A percentile compares a stretch with the other conserved stretches of the same genome.
Evolutionary conservation across 2,329 filamentous ascomycete species (phyloP).

Genomic region (Mycosphaerella sp.): DNA sequence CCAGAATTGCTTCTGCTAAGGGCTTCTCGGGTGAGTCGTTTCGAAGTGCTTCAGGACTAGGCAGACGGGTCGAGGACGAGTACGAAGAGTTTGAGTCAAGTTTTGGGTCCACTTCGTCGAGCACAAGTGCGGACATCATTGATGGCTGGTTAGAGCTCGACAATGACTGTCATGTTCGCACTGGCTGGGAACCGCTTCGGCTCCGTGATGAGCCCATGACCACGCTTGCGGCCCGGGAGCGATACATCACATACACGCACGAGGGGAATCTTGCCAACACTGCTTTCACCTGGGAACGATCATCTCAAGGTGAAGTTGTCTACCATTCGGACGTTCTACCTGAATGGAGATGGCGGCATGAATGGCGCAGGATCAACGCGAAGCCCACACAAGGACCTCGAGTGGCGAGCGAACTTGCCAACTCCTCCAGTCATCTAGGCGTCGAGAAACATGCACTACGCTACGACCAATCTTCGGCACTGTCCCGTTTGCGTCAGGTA

Average conservation of each 20-base stretch:
- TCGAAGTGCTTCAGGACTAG: neutral
- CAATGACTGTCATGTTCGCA: neutral
- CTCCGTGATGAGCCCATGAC: too few relatives aligned
- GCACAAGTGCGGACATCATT: neutral
- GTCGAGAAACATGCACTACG: neutral
- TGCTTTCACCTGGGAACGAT: constrained; percentile 6
- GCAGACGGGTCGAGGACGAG: constrained; percentile 7
- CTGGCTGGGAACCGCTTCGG: constrained; percentile 2
- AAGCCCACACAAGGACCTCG: neutral
- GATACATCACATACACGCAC: neutral
- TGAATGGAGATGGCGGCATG: constrained; percentile 13
- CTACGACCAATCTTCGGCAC: neutral
- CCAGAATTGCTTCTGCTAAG: neutral
- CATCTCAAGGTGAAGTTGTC: constrained; percentile 11
- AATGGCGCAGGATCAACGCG: constrained; percentile 9
- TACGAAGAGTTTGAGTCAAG: constrained; percentile 3
- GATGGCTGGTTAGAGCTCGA: neutral
- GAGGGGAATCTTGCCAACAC: neutral
- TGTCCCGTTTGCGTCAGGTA: constrained; percentile 10
- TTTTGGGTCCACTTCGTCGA: neutral
- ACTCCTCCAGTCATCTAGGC: neutral
- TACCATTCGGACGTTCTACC: constrained; percentile 7
- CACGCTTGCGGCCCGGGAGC: neutral
- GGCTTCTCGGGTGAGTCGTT: neutral
- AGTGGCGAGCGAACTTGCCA: neutral